Percentiles rank a stretch among this genome's conserved stretches.
Evolutionary conservation across 345 rosid genomes (phyloP).

Genomic region (Leavenworthia alabamica): DNA sequence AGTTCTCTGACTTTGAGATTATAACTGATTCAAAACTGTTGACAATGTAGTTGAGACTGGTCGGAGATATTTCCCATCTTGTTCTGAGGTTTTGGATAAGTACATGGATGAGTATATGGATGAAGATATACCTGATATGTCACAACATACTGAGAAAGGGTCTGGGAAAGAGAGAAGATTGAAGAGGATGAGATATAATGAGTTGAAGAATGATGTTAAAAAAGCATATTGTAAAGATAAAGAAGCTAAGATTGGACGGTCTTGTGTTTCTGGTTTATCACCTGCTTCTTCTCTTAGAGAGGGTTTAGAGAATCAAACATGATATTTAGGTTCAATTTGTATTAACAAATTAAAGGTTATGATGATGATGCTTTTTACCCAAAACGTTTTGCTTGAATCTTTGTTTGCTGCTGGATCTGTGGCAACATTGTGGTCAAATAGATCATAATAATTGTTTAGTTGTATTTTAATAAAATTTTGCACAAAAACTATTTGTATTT

Average conservation of each 20-base stretch:
- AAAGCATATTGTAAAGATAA: conserved; percentile 86
- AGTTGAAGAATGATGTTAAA: conserved; percentile 81
- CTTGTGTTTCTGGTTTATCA: conserved; percentile 58
- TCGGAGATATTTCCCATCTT: conserved; percentile 73
- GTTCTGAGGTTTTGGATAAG: conserved; percentile 86
- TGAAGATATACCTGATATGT: conserved; percentile 81
- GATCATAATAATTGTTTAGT: no score
- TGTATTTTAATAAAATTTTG: no score
- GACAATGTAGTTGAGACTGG: conserved; percentile 66
- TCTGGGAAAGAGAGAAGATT: conserved; percentile 53
- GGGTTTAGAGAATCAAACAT: no score
- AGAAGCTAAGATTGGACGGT: conserved; percentile 43
- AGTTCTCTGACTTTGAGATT: not conserved
- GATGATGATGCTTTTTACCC: no score
- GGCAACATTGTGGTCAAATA: no score
- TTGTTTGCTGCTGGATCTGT: no score
- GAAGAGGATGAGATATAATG: conserved; percentile 69
- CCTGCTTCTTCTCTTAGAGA: conserved; percentile 46
- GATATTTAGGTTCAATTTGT: no score
- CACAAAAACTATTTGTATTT: no score
- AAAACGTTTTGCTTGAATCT: no score
- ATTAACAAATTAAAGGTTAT: no score
- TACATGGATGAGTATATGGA: conserved; percentile 57
- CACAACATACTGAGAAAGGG: conserved; percentile 71
- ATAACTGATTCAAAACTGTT: no score